Evolutionary conservation across 1,139 yeast species (phyloP).

Genomic region (Suhomyces bokatorum): DNA sequence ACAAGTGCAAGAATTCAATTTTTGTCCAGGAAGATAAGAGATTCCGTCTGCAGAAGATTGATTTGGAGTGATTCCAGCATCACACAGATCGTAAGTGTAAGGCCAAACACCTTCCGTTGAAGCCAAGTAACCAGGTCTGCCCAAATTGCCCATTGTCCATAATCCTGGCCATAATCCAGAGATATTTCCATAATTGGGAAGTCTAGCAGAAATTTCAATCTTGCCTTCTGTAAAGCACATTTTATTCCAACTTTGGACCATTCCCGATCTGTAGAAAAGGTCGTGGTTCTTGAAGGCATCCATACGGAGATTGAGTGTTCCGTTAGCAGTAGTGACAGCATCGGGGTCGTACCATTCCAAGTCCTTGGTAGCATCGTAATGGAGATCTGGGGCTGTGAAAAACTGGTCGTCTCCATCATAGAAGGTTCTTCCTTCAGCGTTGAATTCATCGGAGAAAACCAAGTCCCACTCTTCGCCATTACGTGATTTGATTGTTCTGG

Average conservation of each 20-base stretch:
- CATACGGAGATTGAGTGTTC: constrained; percentile 27
- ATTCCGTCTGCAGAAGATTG: constrained; percentile 35
- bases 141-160: constrained; percentile 35
- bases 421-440: constrained; percentile 31
- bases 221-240: constrained; percentile 31
- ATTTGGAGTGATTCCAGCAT: constrained; percentile 34
- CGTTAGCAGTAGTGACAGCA: constrained; percentile 31
- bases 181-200: constrained; percentile 30
- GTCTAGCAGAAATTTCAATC: constrained; percentile 25
- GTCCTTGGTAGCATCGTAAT: constrained; percentile 33
- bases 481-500: constrained; percentile 13
- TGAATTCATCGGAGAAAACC: constrained; percentile 32
- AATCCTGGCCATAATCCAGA: constrained; percentile 35
- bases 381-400: constrained; percentile 29
- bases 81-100: constrained; percentile 32
- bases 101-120: constrained; percentile 35
- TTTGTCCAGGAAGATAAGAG: constrained; percentile 32
- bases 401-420: constrained; percentile 36
- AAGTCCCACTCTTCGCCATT: constrained; percentile 26
- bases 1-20: constrained; percentile 28
- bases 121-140: constrained; percentile 31
- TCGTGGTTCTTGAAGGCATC: constrained; percentile 32
- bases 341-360: constrained; percentile 38
- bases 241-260: constrained; percentile 33
- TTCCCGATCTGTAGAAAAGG: constrained; percentile 31